Evolutionary conservation across 108 stramenopile species (phyloP), one percentile per base, ranked within the genome.

Genomic region (Schizochytrium sp.): DNA sequence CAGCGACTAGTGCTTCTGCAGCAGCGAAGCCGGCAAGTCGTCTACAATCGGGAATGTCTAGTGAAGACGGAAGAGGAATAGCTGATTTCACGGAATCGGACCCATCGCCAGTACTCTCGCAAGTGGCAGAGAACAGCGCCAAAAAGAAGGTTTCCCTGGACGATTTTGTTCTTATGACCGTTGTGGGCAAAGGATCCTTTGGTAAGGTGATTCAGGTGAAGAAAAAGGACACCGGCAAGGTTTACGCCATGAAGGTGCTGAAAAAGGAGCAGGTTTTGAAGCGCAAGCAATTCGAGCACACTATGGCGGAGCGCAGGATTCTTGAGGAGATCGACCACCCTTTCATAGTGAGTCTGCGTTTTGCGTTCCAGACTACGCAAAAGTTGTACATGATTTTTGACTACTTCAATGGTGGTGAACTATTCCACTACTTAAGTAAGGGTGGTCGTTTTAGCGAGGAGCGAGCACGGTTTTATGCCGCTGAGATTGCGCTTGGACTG

Each of bases 361-460:
- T 90, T 55, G 91, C 93, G 2, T 95, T 95, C 72, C 94, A 95
- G 88, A 94, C 94, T n/a, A 91, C 93, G 8, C 87, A 89, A 49
- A 94, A 94, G 72, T 89, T 95, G 57, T 94, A 94, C 72, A 91
- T 94, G 53, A 93, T 95, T n/a, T 90, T 93, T 41, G 93, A 93
- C 56, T 93, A 92, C 87, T 92, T 93, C 61, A 90, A 92, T 15
- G 93, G 93, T 41, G 94, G 94, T 45, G 94, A 94, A 88, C 93
- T 94, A n/a, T 94, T 94, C 55, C 92, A 93, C 89, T 94, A 94
- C 87, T 89, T 94, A 42, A 57, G 87, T 56, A 91, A 92, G 61
- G 89, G 93, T 7, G 94, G 95, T 38, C 57, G 94, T 13, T 89
- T 95, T 46, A 87, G 93, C n/a, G 94, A 94, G 59, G 90, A 93